Evolutionary conservation across 345 rosid species (phyloP), one percentile per base, ranked within the genome.

Genomic region (Populus deltoides): DNA sequence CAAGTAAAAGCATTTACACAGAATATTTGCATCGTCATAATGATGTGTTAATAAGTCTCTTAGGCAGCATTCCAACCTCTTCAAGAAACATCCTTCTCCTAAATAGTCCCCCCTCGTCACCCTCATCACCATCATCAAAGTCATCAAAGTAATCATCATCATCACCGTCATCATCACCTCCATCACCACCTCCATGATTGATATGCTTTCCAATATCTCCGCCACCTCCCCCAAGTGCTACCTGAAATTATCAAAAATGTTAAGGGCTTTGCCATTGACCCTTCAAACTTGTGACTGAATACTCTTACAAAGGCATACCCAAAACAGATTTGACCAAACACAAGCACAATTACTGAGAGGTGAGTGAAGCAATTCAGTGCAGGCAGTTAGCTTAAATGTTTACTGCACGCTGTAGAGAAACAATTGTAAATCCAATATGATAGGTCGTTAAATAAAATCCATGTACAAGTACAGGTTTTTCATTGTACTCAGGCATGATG

Each of bases 111-210:
- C 94, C 97, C 49, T 92, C 99, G 63, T 90, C 97, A 68, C 97
- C 99, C 71, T 93, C 96, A 74, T 91, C 95, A 1, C 86, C 94
- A 68, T 96, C 98, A 84, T 96, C 97, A 67, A 91, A 92, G 65
- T 96, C 97, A 51, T 93, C 98, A 33, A 90, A 96, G 86, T 93
- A 96, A 75, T 96, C 93, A 63, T 93, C 98, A 82, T 93, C 98
- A 78, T 96, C 98, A 17, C 93, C 99, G 68, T 87, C 97, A 80
- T 92, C 99, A 69, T 91, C 97, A 51, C 97, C 99, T 82, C 98
- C 99, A 79, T 92, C 97, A 6, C 98, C 98, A 75, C 98, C 98
- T 81, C 98, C 98, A 73, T 86, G 84, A 87, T 83, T 90, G 83
- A 91, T 87, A 79, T 75, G 88, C 87, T 94, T 96, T 79, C 99